Percentiles rank a stretch among this genome's conserved stretches.
These are phyloP conservation scores for Pilobolus umbonatus DNA, from an alignment of 192 early-diverging fungal species.

Conservation along the genomic window DNA sequence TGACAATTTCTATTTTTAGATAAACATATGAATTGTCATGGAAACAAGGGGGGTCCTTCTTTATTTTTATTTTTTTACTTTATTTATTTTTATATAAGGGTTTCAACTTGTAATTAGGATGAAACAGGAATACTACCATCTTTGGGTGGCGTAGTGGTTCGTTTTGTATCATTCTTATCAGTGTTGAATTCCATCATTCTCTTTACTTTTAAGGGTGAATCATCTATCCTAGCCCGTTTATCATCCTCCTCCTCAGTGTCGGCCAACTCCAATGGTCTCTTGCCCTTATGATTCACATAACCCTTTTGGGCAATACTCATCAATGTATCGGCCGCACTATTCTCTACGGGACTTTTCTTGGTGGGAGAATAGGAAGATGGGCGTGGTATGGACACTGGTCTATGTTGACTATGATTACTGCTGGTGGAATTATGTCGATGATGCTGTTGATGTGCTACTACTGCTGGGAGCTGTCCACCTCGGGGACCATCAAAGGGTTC, in stretches of 20 bases:
- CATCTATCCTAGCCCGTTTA: neutral
- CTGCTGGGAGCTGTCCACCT: neutral
- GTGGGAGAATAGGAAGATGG: no score
- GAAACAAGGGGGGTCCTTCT: no score
- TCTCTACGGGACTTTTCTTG: conserved; percentile 8
- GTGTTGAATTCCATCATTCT: neutral
- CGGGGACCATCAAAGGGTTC: neutral
- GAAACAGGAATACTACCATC: conserved; percentile 11
- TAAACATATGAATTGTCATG: neutral
- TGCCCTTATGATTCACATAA: conserved; percentile 4
- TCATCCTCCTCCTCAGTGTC: conserved; percentile 1
- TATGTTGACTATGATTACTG: neutral
- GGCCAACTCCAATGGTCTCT: neutral
- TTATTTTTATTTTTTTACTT: neutral
- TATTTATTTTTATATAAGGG: no score
- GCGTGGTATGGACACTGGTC: no score
- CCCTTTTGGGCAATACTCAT: conserved; percentile 14
- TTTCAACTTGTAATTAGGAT: no score
- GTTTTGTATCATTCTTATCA: neutral
- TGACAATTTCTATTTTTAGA: neutral
- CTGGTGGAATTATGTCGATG: neutral
- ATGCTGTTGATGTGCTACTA: no score
- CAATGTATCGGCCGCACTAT: conserved; percentile 3
- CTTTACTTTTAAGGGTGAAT: no score
- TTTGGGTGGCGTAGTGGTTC: neutral